Evolutionary conservation across 73 alveolate genomes (phyloP).

Genomic region (Uronychia binucleata): DNA sequence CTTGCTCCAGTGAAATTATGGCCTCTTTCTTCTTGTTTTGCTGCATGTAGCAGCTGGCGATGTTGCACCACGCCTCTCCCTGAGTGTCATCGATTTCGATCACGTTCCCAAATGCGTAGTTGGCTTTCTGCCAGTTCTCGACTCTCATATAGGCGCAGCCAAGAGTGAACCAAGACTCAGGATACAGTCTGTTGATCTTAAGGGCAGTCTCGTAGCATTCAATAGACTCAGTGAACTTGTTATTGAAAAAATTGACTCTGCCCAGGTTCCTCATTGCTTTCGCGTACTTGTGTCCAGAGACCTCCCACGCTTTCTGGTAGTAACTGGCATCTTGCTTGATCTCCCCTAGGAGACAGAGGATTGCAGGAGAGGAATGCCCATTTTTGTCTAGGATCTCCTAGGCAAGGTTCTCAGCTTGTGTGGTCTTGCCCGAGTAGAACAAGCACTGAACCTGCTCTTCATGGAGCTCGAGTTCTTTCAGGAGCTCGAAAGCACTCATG

Average conservation of each 20-base stretch:
- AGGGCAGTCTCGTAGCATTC: conserved; percentile 93
- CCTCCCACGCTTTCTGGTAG: conserved; percentile 95
- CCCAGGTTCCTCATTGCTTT: conserved; percentile 96
- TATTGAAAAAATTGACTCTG: conserved; percentile 65
- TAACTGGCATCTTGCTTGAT: conserved; percentile 78
- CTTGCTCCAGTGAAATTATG: conserved; percentile 91
- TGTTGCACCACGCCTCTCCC: conserved; percentile 97
- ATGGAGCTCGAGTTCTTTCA: conserved; percentile 86
- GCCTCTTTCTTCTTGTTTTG: conserved; percentile 92
- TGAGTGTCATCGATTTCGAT: conserved; percentile 87
- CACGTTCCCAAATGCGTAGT: conserved; percentile 84
- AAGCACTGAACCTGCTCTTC: conserved; percentile 94
- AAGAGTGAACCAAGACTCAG: conserved; percentile 95
- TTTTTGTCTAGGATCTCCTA: conserved; percentile 72
- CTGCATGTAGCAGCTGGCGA: conserved; percentile 88
- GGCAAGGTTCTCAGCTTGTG: conserved; percentile 86
- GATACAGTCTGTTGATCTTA: conserved; percentile 89
- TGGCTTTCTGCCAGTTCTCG: conserved; percentile 79
- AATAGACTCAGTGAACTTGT: conserved; percentile 72
- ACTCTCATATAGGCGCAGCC: conserved; percentile 95
- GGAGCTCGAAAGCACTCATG: conserved; percentile 90
- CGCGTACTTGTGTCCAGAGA: conserved; percentile 82
- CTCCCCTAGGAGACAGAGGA: conserved; percentile 94
- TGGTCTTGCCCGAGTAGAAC: conserved; percentile 80
- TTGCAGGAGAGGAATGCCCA: conserved; percentile 74